These are phyloP conservation scores for Capronia epimyces DNA, from an alignment of 2,329 filamentous ascomycete genomes.

Conservation along the genomic window DNA sequence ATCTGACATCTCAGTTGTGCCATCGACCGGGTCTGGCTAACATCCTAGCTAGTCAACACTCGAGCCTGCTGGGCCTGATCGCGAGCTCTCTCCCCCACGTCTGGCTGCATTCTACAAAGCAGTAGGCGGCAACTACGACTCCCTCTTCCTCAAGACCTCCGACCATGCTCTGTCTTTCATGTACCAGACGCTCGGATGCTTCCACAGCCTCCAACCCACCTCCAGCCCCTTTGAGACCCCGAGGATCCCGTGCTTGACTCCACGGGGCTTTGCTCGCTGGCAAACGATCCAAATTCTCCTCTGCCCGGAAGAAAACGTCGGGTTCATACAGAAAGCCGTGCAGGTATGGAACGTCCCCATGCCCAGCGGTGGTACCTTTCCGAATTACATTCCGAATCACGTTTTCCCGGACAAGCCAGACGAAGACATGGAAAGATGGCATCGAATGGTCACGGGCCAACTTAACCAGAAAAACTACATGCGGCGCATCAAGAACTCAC, in stretches of 20 bases:
- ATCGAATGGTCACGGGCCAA: constrained; percentile 67
- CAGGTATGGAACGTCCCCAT: constrained; percentile 69
- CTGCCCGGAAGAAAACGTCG: constrained; percentile 79
- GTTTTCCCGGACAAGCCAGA: constrained; percentile 70
- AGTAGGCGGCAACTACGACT: constrained; percentile 70
- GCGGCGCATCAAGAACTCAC: constrained; percentile 34
- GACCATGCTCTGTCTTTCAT: constrained; percentile 78
- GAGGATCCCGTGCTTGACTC: constrained; percentile 74
- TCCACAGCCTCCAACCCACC: constrained; percentile 75
- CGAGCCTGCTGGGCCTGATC: constrained; percentile 31
- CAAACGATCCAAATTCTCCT: constrained; percentile 85
- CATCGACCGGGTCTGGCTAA: constrained; percentile 12
- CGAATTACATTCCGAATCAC: constrained; percentile 60
- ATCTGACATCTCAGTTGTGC: too few species aligned
- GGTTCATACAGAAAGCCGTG: constrained; percentile 75
- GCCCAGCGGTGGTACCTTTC: constrained; percentile 59
- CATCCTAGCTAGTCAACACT: constrained; percentile 18
- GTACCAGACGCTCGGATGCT: constrained; percentile 84
- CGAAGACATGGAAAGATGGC: constrained; percentile 77
- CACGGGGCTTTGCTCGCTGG: constrained; percentile 84
- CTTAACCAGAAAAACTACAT: constrained; percentile 57
- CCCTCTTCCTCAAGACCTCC: constrained; percentile 71
- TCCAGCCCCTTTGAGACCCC: constrained; percentile 65
- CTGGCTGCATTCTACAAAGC: constrained; percentile 70
- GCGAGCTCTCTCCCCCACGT: constrained; percentile 57